Evolutionary conservation across 1,139 yeast genomes (phyloP), one percentile per base, ranked within the genome.

Genomic region (Nakaseomyces kungkrabaensis): DNA sequence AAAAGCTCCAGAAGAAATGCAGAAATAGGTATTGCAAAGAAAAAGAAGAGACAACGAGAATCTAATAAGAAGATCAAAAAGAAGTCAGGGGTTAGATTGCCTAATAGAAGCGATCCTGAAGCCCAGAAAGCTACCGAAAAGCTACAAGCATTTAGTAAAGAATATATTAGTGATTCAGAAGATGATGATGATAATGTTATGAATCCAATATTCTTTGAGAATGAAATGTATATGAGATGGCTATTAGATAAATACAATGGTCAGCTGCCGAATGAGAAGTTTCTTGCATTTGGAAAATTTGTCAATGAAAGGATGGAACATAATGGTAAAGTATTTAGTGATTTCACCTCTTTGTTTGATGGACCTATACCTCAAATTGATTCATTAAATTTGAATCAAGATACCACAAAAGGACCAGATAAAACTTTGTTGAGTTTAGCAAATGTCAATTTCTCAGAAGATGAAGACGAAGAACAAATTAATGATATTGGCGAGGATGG

Each of bases 201-300:
- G 42, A 55, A 56, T 40, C 56, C 67, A 5, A 51, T 59, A 3
- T 65, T 65, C 46, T 66, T 60, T 50, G 68, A 66, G 50, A 66
- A 66, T 52, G 69, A 66, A 50, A 59, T 58, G 59, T 65, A 57
- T 45, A 52, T 65, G 62, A 60, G 67, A 50, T 62, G 55, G 53
- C 47, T 65, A 46, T 51, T 62, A 7, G 66, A 64, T 50, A 63
- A 52, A 40, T 48, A 59, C 48, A 45, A 53, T 26, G 67, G 68
- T 3, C 57, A 56, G 37, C 48, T 65, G 10, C 52, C 68, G 1
- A 52, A 56, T 8, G 60, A 56, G 3, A 55, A 59, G 37, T 57
- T 53, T 37, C 40, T 46, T 0, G 43, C 51, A 32, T 65, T 65
- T 51, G 60, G 58, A 9, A 54, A 54, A 40, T 66, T 66, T 53